A percentile compares a stretch with the other conserved stretches of the same genome.
phyloP scores from a whole-genome alignment of 2,329 filamentous ascomycete species.

The Blastomyces silverae region DNA sequence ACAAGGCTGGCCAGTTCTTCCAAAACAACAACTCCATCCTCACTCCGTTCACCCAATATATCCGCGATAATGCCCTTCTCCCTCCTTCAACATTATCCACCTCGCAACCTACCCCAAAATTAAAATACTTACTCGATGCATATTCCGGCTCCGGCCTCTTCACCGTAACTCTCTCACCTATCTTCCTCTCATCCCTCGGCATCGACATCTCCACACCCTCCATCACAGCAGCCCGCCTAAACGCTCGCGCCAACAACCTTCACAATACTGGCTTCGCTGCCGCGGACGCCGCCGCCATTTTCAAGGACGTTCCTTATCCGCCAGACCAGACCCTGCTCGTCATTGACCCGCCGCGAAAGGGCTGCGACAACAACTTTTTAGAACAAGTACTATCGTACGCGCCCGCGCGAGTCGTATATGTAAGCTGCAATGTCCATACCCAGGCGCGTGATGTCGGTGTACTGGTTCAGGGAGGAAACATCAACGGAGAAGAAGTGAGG shows the following conservation, averaged over 20 bases:
- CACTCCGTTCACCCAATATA: slow-evolving; percentile 74
- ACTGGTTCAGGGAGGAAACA: slow-evolving; percentile 60
- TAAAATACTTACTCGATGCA: slow-evolving; percentile 90
- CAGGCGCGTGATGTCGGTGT: slow-evolving; percentile 90
- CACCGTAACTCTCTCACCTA: slow-evolving; percentile 80
- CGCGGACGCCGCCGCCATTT: slow-evolving; percentile 77
- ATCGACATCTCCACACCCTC: slow-evolving; percentile 81
- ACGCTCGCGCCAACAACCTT: slow-evolving; percentile 71
- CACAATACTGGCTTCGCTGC: slow-evolving; percentile 76
- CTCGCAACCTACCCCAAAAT: slow-evolving; percentile 37
- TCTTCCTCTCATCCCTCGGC: slow-evolving; percentile 73
- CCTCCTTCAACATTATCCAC: slow-evolving; percentile 26
- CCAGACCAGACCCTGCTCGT: slow-evolving; percentile 84
- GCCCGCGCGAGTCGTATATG: slow-evolving; percentile 78
- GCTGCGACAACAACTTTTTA: slow-evolving; percentile 81
- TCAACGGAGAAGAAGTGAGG: slow-evolving; percentile 35
- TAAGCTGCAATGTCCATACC: slow-evolving; percentile 96
- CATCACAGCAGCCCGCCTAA: slow-evolving; percentile 70
- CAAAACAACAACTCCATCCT: slow-evolving; percentile 99
- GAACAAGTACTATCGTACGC: slow-evolving; percentile 70
- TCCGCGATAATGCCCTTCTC: slow-evolving; percentile 69
- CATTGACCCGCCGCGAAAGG: slow-evolving; percentile 92
- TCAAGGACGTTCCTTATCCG: slow-evolving; percentile 66
- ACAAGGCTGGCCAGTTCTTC: slow-evolving; percentile 92
- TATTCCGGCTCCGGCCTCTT: slow-evolving; percentile 97